These are phyloP conservation scores for Penicillium sp. DNA, from an alignment of 2,329 filamentous ascomycete genomes.

Conservation along the genomic window DNA sequence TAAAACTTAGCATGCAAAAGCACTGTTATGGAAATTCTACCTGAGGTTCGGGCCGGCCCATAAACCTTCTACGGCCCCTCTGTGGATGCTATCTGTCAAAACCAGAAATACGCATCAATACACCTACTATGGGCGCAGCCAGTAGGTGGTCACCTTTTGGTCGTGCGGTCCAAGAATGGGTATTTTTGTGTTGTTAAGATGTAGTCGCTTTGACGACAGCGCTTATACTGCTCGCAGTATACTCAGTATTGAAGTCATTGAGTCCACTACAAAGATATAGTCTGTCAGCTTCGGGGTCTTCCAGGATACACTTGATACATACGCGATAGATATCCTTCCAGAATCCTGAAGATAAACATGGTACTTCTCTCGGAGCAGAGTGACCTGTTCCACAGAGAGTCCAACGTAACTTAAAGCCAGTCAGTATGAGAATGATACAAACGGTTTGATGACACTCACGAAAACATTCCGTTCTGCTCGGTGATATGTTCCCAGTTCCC, in stretches of 20 bases:
- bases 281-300: not conserved
- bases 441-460: conserved; percentile 3
- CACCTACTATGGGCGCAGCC: too few relatives aligned
- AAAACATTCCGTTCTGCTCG: conserved; percentile 20
- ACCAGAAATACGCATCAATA: too few relatives aligned
- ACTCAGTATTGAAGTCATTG: conserved; percentile 14
- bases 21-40: too few relatives aligned
- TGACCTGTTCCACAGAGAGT: conserved; percentile 13
- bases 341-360: conserved; percentile 19
- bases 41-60: too few relatives aligned
- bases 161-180: too few relatives aligned
- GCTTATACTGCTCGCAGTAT: conserved; percentile 15
- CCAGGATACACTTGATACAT: not conserved
- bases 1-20: too few relatives aligned
- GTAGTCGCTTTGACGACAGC: conserved; percentile 14
- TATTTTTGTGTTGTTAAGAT: too few relatives aligned
- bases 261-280: conserved; percentile 9
- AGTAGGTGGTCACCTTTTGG: too few relatives aligned
- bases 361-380: conserved; percentile 7
- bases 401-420: conserved; percentile 14
- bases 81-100: too few relatives aligned
- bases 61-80: too few relatives aligned
- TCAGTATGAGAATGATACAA: not conserved
- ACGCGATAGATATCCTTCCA: conserved; percentile 20
- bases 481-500: conserved; percentile 15